Base-by-base conservation (phyloP, 129 eudicot genomes). In the Flaveria linearis region DNA sequence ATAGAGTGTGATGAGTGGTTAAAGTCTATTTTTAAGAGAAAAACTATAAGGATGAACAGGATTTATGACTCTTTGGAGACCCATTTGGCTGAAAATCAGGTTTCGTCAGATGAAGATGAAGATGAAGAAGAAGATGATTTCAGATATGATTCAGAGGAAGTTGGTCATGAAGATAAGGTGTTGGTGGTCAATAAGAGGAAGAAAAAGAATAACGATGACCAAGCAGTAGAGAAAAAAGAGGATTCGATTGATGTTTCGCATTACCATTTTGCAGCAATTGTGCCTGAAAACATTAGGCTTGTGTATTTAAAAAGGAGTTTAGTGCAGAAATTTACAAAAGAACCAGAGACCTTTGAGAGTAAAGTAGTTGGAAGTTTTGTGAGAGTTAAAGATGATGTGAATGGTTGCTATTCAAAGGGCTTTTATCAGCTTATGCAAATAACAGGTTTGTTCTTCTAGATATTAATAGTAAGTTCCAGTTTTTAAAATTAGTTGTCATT, bases 351-450 rank as follows among this genome's bases (percentile, higher is more conserved):
- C 43, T 88, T 91, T 76, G 91, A 87, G 82, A 79, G 77, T 66
- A 91, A 89, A 72, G 85, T 94, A 12, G 63, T 80, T 2, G 98
- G 96, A 53, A 84, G 91, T 76, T 87, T 90, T 78, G 93, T 93
- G 77, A 81, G 96, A 70, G 82, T 85, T 74, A 88, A 87, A 76
- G 78, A 88, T 55, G 90, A 86, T 75, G 73, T 84, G 7, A 56
- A 81, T 72, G 88, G 86, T 62, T 78, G 71, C 73, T 79, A 55
- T 52, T 74, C 83, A 60, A 81, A 62, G 73, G 80, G 71, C 28
- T 71, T 84, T 78, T 84, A 68, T 83, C 88, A 84, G 78, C 97
- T 93, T 62, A 72, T 82, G 76, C 91, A 85, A 88, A 87, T 91
- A 58, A 86, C 84, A 84, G 93, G 98, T 91, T 50, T 46, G 82